Percentiles rank a stretch among this genome's conserved stretches.
Conservation (phyloP, 305 asterid genomes). For the Fraxinus nigra region DNA sequence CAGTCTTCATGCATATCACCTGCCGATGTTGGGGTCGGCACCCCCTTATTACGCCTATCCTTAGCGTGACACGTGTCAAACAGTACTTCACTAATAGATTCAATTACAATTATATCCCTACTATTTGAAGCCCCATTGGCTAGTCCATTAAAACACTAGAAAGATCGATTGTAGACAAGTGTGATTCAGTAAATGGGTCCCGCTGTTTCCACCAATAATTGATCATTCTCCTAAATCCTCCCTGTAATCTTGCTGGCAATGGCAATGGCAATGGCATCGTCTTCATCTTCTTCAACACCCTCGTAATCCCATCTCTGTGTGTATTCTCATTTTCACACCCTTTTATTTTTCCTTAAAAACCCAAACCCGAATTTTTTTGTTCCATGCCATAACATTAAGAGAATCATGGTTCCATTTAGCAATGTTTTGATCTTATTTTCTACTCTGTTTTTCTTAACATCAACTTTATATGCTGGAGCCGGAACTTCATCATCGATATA, state of each 20-base stretch:
- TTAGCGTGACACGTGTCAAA: not conserved
- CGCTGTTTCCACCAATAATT: slow-evolving; percentile 40
- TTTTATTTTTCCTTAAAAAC: not conserved
- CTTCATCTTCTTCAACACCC: not conserved
- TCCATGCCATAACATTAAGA: not conserved
- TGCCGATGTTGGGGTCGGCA: not conserved
- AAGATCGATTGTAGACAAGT: slow-evolving; percentile 7
- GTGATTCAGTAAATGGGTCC: slow-evolving; percentile 25
- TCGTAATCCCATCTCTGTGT: not conserved
- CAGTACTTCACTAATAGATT: not conserved
- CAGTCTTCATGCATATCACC: slow-evolving; percentile 28
- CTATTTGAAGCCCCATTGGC: not conserved
- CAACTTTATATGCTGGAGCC: not conserved
- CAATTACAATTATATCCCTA: slow-evolving; percentile 16
- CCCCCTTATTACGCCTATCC: slow-evolving; percentile 20
- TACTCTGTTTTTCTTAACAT: not conserved
- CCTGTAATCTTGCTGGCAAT: slow-evolving; percentile 40
- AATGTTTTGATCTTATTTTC: not conserved
- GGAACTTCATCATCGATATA: slow-evolving; percentile 28
- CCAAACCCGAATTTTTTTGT: not conserved
- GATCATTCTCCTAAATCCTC: slow-evolving; percentile 41
- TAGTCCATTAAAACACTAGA: slow-evolving; percentile 17
- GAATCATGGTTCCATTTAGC: slow-evolving; percentile 1
- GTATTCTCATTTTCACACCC: not conserved
- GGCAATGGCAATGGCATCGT: slow-evolving; percentile 22